These are phyloP conservation scores for Pleurotus tuoliensis DNA, from an alignment of 768 basidiomycete genomes.

Conservation along the genomic window DNA sequence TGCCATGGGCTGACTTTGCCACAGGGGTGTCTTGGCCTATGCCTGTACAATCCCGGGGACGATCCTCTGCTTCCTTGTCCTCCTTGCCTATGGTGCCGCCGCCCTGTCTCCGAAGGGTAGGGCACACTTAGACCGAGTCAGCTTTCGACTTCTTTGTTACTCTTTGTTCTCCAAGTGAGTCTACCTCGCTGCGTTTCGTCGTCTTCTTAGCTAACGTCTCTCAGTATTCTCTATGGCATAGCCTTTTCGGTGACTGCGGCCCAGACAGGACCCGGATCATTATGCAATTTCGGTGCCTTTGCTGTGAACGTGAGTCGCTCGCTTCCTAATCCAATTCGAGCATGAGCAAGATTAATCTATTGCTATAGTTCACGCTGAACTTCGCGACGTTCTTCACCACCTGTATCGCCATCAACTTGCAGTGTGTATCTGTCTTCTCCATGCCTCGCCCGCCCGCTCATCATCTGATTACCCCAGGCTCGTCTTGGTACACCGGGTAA, in stretches of 20 bases:
- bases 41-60: conserved; percentile 14
- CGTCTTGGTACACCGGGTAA: conserved; percentile 20
- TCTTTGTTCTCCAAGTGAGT: conserved; percentile 17
- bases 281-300: conserved; percentile 19
- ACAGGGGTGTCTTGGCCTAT: neutral
- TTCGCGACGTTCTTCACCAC: conserved; percentile 21
- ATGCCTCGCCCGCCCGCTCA: too few species aligned
- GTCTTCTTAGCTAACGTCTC: too few species aligned
- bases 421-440: conserved; percentile 12
- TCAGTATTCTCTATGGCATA: conserved; percentile 20
- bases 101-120: conserved; percentile 7
- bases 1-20: neutral
- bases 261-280: conserved; percentile 5
- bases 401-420: conserved; percentile 22
- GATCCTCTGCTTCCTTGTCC: conserved; percentile 12
- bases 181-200: neutral
- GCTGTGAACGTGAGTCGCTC: conserved; percentile 14
- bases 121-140: conserved; percentile 18
- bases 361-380: conserved; percentile 13
- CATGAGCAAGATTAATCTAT: too few species aligned
- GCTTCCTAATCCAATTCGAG: too few species aligned
- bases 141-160: conserved; percentile 18
- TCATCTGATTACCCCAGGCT: conserved; percentile 10
- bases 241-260: conserved; percentile 14
- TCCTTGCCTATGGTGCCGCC: conserved; percentile 12